Evolutionary conservation across 1,139 yeast genomes (phyloP), one percentile per base, ranked within the genome.

Genomic region (Yarrowia galli): DNA sequence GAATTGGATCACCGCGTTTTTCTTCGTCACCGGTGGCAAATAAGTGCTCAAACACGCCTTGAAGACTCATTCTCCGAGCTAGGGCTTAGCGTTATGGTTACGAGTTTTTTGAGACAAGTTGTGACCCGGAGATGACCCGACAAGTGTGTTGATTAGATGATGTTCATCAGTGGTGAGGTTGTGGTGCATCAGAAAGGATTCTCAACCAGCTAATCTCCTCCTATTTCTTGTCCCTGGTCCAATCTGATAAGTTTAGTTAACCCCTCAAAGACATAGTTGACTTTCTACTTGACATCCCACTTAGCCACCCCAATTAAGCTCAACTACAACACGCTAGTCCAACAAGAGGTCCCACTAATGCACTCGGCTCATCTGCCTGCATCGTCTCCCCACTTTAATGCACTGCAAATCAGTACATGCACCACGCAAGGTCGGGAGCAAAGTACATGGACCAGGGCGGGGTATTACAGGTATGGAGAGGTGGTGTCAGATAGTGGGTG

Each of bases 331-430:
- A 12, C 32, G 13, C n/a, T 36, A 22, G 43, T 15, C 58, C n/a
- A 53, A 53, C 60, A 20, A 53, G 32, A 53, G 28, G 0, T 15
- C 32, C 43, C 60, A 51, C 58, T 38, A 53, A 36, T 53, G 43
- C 60, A 53, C 45, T 53, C 43, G 32, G 60, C 60, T 36, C 60
- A 36, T 51, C 61, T 40, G 38, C 63, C 63, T 56, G 63, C 63
- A 56, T 16, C 48, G 5, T 56, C 48, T 25, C 63, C 63, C 63
- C 63, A 56, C 63, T 56, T 42, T 40, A 40, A 40, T 56, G 63
- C 63, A 56, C 20, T 28, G 25, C 42, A 42, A 42, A 40, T 40
- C 63, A 42, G 48, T 38, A 53, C 60, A 53, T 53, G 45, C 63
- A 40, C 46, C 38, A 56, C 13, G 63, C 48, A 40, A 56, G 63